A percentile compares a stretch with the other conserved stretches of the same genome.
phyloP scores from a whole-genome alignment of 192 early-diverging fungal genomes.

The Geranomyces variabilis region DNA sequence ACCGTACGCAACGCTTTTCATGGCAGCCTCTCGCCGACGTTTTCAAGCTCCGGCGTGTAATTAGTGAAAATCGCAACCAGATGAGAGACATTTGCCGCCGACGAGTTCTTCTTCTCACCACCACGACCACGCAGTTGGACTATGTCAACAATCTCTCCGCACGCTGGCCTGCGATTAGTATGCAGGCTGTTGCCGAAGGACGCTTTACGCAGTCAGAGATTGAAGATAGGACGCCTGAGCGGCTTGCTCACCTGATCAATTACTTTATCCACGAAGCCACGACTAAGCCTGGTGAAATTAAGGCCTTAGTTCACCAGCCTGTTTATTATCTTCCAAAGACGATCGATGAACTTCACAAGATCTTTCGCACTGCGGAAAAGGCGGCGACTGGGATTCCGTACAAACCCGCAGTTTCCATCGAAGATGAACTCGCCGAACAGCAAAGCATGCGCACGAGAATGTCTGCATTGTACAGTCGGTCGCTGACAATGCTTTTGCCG shows the following conservation, averaged over 20 bases:
- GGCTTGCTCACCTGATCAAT: conserved; percentile 11
- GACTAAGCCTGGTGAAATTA: background rate
- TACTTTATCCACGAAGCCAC: conserved; percentile 17
- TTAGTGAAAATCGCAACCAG: conserved; percentile 6
- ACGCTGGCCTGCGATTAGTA: conserved; percentile 31
- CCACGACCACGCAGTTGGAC: conserved; percentile 22
- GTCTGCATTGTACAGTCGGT: conserved; percentile 36
- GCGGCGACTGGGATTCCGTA: too few relatives aligned
- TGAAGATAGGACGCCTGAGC: background rate
- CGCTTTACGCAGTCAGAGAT: conserved; percentile 12
- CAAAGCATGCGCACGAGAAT: conserved; percentile 34
- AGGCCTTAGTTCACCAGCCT: background rate
- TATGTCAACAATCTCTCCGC: conserved; percentile 31
- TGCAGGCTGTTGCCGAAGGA: conserved; percentile 26
- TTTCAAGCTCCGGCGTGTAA: background rate
- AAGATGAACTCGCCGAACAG: conserved; percentile 21
- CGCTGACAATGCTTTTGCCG: conserved; percentile 19
- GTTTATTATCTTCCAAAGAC: background rate
- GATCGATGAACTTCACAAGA: background rate
- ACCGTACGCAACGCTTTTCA: conserved; percentile 16
- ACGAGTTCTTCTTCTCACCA: conserved; percentile 19
- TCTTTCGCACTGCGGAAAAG: too few relatives aligned
- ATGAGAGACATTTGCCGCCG: conserved; percentile 21
- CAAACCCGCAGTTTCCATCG: background rate
- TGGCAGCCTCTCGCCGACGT: conserved; percentile 38